Evolutionary conservation across 2,329 filamentous ascomycete genomes (phyloP), one percentile per base, ranked within the genome.

Genomic region (Cordyceps cateniannulata): DNA sequence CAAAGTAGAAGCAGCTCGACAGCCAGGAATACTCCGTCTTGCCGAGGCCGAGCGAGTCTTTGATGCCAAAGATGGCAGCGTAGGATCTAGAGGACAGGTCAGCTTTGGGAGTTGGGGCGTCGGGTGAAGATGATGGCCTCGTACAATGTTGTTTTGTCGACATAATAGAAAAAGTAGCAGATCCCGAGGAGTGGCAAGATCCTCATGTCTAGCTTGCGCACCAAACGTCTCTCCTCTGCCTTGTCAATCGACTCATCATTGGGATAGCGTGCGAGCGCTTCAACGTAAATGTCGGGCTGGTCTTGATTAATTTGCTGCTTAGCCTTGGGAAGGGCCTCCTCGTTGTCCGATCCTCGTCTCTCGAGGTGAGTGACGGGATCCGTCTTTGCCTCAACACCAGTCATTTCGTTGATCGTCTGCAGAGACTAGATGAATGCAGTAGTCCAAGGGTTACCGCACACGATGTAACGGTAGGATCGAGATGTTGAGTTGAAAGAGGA

Each of bases 41-140:
- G n/a, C 77, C 73, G 1, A 88, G 75, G 16, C 79, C 65, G 9
- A 87, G 75, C 63, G 86, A 84, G 2, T 85, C 77, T 24, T 77
- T 76, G 62, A 89, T 82, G 1, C 84, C 84, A 62, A 88, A 87
- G 54, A 88, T 84, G 22, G 85, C 85, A 0, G 86, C 85, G 64
- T 87, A 88, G 1, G 79, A 83, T 12, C 67, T 67, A 57, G 8
- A 3, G 6, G 16, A 9, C 9, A n/a, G 18, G 47, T 55, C 35
- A 49, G 35, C 1, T 20, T 40, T 1, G 42, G 8, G 22, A 57
- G 20, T 14, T 12, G n/a, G 4, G n/a, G 3, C 12, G 9, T 24
- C 22, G 12, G 14, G n/a, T 18, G 2, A n/a, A 60, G 5, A 1
- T 12, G 10, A 3, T 7, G 5, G 20, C 16, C 14, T 53, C 63